Conservation (phyloP, 2,329 filamentous ascomycete species). For the Fusarium begoniae region DNA sequence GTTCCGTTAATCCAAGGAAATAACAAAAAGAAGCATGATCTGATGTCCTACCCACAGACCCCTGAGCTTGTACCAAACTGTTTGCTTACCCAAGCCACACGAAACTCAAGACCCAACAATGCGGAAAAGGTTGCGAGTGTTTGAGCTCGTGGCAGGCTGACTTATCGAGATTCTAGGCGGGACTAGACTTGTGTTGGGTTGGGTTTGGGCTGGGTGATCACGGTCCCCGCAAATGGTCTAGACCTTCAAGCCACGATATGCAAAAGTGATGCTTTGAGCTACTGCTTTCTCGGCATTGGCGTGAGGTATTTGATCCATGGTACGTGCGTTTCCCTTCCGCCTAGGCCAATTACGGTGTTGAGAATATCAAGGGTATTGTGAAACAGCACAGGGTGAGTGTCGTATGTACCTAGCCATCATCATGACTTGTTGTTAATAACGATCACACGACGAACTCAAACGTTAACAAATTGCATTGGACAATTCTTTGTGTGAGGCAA, state of each 20-base stretch:
- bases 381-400: neutral
- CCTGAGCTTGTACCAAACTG: neutral
- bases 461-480: neutral
- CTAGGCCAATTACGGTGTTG: neutral
- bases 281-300: neutral
- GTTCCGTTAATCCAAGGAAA: neutral
- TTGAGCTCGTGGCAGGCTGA: neutral
- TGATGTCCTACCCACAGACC: neutral
- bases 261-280: slow-evolving; percentile 1
- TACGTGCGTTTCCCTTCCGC: neutral
- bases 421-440: too few species aligned
- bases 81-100: neutral
- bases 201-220: neutral
- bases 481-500: neutral
- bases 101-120: neutral
- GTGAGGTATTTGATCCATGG: neutral
- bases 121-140: neutral
- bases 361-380: neutral
- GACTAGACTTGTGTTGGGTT: neutral
- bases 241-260: slow-evolving; percentile 10
- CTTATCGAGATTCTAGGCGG: slow-evolving; percentile 2
- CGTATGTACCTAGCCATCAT: neutral
- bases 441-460: neutral
- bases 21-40: neutral
- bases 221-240: slow-evolving; percentile 35